A percentile compares a stretch with the other conserved stretches of the same genome.
Conservation (phyloP, 2,329 filamentous ascomycete genomes). For the Tolypocladium ovalisporum region DNA sequence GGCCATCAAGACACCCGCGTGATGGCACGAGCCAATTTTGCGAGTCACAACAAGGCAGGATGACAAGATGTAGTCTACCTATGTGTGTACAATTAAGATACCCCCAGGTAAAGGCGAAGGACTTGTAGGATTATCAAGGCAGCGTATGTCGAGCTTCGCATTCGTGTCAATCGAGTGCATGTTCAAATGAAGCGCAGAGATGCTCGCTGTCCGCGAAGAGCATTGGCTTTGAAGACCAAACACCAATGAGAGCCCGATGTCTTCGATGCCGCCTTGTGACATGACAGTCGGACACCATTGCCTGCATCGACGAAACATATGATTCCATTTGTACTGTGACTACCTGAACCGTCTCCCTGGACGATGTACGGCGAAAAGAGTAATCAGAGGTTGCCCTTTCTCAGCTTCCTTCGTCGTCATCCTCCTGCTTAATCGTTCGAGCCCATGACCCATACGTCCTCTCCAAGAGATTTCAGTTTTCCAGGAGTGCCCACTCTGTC, state of each 20-base stretch:
- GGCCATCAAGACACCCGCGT: constrained; percentile 29
- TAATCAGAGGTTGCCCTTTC: no score
- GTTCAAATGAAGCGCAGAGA: not conserved
- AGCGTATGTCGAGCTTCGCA: not conserved
- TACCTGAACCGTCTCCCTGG: no score
- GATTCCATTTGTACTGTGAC: no score
- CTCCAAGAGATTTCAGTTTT: no score
- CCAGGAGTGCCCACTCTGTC: no score
- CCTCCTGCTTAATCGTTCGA: no score
- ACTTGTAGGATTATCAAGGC: not conserved
- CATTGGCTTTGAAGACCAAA: not conserved
- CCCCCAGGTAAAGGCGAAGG: not conserved
- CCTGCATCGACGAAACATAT: no score
- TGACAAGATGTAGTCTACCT: not conserved
- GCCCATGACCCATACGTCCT: no score
- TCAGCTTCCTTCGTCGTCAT: no score
- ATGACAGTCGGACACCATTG: no score
- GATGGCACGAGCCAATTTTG: constrained; percentile 3
- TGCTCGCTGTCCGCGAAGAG: no score
- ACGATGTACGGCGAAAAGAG: no score
- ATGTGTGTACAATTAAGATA: constrained; percentile 5
- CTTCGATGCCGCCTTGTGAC: not conserved
- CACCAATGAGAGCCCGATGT: not conserved
- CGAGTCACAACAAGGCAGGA: not conserved
- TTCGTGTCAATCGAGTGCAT: not conserved